phyloP scores from a whole-genome alignment of 176 grass and related monocot species.

The Rhynchospora pubera region DNA sequence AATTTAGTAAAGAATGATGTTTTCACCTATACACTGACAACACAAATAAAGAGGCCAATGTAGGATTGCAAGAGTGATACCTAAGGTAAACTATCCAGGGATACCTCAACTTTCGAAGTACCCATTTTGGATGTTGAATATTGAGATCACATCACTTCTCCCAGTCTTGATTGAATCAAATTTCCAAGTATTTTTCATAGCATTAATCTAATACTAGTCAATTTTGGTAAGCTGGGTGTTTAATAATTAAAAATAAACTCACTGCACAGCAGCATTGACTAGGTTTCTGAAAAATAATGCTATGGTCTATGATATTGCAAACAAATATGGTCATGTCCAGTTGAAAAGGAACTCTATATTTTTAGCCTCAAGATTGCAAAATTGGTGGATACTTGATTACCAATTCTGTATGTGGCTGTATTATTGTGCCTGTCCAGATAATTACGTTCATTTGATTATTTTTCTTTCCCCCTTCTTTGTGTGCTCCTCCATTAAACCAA shows the following conservation, averaged over 20 bases:
- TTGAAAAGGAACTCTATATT: background rate
- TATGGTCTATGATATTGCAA: background rate
- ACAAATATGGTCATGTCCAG: background rate
- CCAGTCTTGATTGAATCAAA: background rate
- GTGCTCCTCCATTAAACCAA: constrained; percentile 1
- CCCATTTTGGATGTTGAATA: background rate
- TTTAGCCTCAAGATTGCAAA: background rate
- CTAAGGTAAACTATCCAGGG: background rate
- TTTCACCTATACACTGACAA: background rate
- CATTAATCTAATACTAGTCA: background rate
- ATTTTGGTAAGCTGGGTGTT: background rate
- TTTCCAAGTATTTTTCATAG: background rate
- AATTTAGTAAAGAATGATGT: background rate
- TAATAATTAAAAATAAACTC: background rate
- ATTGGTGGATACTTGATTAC: background rate
- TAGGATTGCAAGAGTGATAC: background rate
- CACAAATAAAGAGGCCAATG: background rate
- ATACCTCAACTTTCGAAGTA: background rate
- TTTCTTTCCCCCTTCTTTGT: background rate
- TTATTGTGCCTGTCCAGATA: background rate
- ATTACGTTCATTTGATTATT: background rate
- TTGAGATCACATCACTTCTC: background rate
- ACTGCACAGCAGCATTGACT: background rate
- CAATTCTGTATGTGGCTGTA: background rate
- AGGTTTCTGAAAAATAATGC: background rate